These are phyloP conservation scores for Bryoerythrophyllum caledonicum DNA, from an alignment of 225 moss, liverwort and hornwort genomes.

Conservation along the genomic window DNA sequence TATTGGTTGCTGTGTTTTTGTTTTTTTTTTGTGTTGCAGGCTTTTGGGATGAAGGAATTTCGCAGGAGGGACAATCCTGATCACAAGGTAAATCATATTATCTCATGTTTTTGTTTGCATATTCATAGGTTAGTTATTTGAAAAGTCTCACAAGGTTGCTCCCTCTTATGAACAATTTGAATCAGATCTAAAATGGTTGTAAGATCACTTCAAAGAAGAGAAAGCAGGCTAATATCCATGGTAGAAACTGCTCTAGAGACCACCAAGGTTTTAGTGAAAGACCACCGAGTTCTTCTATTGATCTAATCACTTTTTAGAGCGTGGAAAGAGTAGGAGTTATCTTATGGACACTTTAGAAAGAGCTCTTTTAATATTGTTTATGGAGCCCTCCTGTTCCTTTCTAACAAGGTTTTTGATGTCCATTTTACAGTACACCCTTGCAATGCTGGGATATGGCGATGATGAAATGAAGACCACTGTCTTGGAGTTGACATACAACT, in stretches of 20 bases:
- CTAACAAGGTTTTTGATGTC: not conserved
- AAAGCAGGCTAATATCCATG: too few relatives aligned
- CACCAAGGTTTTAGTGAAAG: too few relatives aligned
- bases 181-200: too few relatives aligned
- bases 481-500: constrained; percentile 93
- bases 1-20: too few relatives aligned
- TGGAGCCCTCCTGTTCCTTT: not conserved
- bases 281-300: too few relatives aligned
- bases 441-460: constrained; percentile 81
- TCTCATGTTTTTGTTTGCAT: not conserved
- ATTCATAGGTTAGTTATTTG: not conserved
- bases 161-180: too few relatives aligned
- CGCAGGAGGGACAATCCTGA: constrained; percentile 80
- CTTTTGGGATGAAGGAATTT: constrained; percentile 87
- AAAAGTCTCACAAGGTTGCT: too few relatives aligned
- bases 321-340: too few relatives aligned
- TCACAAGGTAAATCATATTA: constrained; percentile 52
- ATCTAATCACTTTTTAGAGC: too few relatives aligned
- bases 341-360: too few relatives aligned
- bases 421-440: constrained; percentile 69
- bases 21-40: constrained; percentile 43
- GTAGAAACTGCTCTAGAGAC: too few relatives aligned
- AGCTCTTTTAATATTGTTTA: not conserved
- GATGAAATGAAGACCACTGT: constrained; percentile 85
- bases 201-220: too few relatives aligned